These are phyloP conservation scores for Termitomyces sp. DNA, from an alignment of 1,284 basidiomycete genomes.

Conservation along the genomic window DNA sequence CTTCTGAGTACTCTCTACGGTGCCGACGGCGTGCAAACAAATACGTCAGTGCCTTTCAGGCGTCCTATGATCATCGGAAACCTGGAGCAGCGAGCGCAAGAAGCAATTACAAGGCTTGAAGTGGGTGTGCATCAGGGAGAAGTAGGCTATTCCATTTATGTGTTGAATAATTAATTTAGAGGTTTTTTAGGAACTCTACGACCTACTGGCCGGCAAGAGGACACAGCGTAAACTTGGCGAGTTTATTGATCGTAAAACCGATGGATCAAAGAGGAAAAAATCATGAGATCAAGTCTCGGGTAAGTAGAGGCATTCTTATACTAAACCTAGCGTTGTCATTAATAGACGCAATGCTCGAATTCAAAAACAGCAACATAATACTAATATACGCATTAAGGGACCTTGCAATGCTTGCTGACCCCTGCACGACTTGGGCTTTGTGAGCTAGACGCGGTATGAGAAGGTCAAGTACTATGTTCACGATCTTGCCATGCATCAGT, in stretches of 20 bases:
- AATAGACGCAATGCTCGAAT: neutral
- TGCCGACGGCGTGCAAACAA: slow-evolving; percentile 17
- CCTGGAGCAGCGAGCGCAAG: slow-evolving; percentile 18
- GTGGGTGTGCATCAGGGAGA: slow-evolving; percentile 3
- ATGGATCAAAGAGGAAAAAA: too few relatives aligned
- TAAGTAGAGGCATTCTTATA: neutral
- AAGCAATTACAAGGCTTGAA: slow-evolving; percentile 15
- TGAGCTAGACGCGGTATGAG: too few relatives aligned
- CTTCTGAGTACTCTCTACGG: slow-evolving; percentile 20
- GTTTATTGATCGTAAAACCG: slow-evolving; percentile 16
- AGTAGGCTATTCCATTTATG: slow-evolving; percentile 8
- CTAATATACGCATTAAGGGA: neutral
- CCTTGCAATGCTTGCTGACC: neutral
- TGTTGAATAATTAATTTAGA: neutral
- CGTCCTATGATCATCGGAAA: slow-evolving; percentile 7
- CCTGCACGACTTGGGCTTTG: too few relatives aligned
- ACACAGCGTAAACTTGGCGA: slow-evolving; percentile 20
- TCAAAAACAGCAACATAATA: neutral
- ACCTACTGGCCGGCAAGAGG: slow-evolving; percentile 16
- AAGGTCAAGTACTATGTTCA: neutral
- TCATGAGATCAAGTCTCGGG: neutral
- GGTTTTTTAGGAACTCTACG: slow-evolving; percentile 11
- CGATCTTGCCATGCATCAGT: neutral
- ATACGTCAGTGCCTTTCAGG: slow-evolving; percentile 23
- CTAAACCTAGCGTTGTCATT: neutral